phyloP scores from a whole-genome alignment of 176 grass and related monocot genomes.

The Dendrocalamus sinicus region DNA sequence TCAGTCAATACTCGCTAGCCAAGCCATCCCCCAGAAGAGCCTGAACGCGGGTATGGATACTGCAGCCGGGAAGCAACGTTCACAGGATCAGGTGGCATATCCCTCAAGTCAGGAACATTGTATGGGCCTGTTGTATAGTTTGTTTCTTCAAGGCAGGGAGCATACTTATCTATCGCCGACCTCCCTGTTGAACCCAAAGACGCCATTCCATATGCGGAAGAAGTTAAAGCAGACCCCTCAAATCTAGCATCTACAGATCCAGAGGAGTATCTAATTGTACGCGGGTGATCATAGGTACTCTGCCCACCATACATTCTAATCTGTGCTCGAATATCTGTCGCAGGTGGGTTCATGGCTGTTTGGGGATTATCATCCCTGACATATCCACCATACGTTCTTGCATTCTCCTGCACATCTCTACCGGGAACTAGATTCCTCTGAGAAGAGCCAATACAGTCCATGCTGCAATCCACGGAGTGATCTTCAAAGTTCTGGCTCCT shows the following conservation, averaged over 20 bases:
- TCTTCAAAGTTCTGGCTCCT: slow-evolving; percentile 2
- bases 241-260: slow-evolving; percentile 22
- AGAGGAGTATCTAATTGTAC: slow-evolving; percentile 7
- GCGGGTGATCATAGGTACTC: slow-evolving; percentile 6
- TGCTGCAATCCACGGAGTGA: slow-evolving; percentile 1
- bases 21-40: slow-evolving; percentile 51
- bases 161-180: slow-evolving; percentile 49
- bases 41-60: slow-evolving; percentile 34
- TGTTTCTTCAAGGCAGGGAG: slow-evolving; percentile 54
- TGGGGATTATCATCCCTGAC: slow-evolving; percentile 12
- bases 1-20: slow-evolving; percentile 2
- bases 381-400: slow-evolving; percentile 2
- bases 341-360: neutral
- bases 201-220: slow-evolving; percentile 44
- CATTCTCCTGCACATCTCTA: slow-evolving; percentile 8
- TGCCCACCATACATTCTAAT: slow-evolving; percentile 46
- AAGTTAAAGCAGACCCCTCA: slow-evolving; percentile 17
- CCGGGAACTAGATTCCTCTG: slow-evolving; percentile 11
- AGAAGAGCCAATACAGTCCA: neutral
- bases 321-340: slow-evolving; percentile 30
- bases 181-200: slow-evolving; percentile 33
- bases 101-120: slow-evolving; percentile 37
- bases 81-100: slow-evolving; percentile 25
- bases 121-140: slow-evolving; percentile 45
- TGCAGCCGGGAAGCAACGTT: slow-evolving; percentile 42